Evolutionary conservation across 2,329 filamentous ascomycete genomes (phyloP), one percentile per base, ranked within the genome.

Genomic region (Lachnellula occidentalis): DNA sequence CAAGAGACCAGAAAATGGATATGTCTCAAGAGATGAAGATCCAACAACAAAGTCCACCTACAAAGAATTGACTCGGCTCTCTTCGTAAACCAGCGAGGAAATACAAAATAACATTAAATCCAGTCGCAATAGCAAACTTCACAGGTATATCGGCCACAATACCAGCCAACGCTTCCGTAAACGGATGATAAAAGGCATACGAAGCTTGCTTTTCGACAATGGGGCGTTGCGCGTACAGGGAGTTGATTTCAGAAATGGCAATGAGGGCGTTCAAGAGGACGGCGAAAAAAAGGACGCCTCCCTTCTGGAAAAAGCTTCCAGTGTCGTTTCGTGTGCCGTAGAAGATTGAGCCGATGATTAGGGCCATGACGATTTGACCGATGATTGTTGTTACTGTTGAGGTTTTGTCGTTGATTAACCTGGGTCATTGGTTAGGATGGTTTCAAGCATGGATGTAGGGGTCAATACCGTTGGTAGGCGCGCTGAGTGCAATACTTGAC

Each of bases 181-280:
- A 92, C 0, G 92, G 90, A 66, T 95, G 92, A 64, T 96, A 95
- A 22, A 96, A 79, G 19, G 91, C 91, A 68, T 96, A 96, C 50
- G 87, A 84, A 51, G 80, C 76, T 64, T 97, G 92, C 70, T 96
- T 96, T 68, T 96, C 90, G 55, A 96, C 89, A 63, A 96, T 95
- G 0, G 89, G 88, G 34, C 92, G 86, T 80, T 95, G 90, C 3
- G 87, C 80, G 67, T 94, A 96, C 3, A 95, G 78, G 31, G 48
- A n/a, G 0, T 94, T 73, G 67, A 95, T 86, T 65, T 86, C 83
- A 11, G 79, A 71, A 50, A 81, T 79, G 59, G 78, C 79, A 56
- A 78, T 76, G 62, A 86, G 84, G n/a, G 82, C 84, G 66, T 85
- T 87, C 61, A 87, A 76, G 39, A 88, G 70, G 41, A 87, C 77